These are phyloP conservation scores for Fusarium sp. DNA, from an alignment of 2,329 filamentous ascomycete species.

Conservation along the genomic window DNA sequence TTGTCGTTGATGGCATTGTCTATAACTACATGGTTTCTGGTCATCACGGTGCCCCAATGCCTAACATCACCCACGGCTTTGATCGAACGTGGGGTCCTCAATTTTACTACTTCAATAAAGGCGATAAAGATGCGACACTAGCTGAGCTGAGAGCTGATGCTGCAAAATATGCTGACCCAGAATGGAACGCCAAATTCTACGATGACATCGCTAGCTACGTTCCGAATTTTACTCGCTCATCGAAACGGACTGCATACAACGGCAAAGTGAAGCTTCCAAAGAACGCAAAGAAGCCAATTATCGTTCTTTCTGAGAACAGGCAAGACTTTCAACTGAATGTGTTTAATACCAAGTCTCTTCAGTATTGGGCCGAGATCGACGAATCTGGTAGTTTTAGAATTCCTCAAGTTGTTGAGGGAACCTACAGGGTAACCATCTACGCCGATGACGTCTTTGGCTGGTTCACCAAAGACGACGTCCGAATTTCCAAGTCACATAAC, in stretches of 20 bases:
- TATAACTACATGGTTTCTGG: constrained; percentile 73
- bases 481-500: constrained; percentile 50
- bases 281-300: constrained; percentile 55
- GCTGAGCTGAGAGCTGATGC: constrained; percentile 30
- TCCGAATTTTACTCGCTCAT: constrained; percentile 23
- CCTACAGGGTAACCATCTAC: constrained; percentile 35
- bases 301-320: constrained; percentile 59
- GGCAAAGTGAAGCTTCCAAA: constrained; percentile 35
- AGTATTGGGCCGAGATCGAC: constrained; percentile 70
- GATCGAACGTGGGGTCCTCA: constrained; percentile 73
- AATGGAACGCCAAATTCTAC: constrained; percentile 39
- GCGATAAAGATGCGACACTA: not conserved
- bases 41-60: constrained; percentile 70
- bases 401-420: constrained; percentile 28
- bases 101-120: constrained; percentile 70
- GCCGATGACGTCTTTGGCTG: constrained; percentile 37
- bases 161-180: constrained; percentile 21
- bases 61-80: constrained; percentile 73
- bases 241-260: constrained; percentile 18
- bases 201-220: constrained; percentile 32
- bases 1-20: constrained; percentile 72
- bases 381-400: constrained; percentile 52
- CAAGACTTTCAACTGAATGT: constrained; percentile 56
- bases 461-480: constrained; percentile 50
- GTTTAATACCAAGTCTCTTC: constrained; percentile 63